phyloP scores from a whole-genome alignment of 352 stramenopile species.

The Phytophthora sojae region DNA sequence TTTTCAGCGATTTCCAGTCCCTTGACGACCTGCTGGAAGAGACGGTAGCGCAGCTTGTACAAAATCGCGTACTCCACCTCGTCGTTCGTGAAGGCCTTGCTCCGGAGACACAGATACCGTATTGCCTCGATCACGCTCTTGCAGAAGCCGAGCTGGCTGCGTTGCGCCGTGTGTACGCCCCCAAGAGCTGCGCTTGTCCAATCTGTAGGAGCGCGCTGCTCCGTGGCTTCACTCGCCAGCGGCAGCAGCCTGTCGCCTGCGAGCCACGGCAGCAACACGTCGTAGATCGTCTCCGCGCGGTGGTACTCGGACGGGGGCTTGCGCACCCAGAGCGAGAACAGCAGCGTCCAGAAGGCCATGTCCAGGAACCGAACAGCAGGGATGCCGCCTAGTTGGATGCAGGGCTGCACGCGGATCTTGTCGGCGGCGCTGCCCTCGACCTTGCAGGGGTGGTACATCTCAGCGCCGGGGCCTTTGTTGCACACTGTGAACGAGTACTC shows the following conservation, averaged over 20 bases:
- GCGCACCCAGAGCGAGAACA: constrained; percentile 89
- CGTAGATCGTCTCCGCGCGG: constrained; percentile 88
- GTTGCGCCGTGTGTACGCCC: constrained; percentile 65
- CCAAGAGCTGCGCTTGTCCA: constrained; percentile 47
- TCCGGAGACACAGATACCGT: constrained; percentile 71
- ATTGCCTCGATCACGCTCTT: constrained; percentile 86
- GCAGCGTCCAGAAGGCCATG: constrained; percentile 85
- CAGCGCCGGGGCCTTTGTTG: constrained; percentile 87
- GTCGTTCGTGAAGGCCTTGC: constrained; percentile 55
- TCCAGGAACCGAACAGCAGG: constrained; percentile 73
- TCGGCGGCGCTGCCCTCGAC: constrained; percentile 19
- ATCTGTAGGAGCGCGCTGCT: constrained; percentile 26
- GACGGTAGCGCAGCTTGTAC: constrained; percentile 74
- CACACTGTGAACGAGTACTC: constrained; percentile 87
- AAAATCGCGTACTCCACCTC: constrained; percentile 79
- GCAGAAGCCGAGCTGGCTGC: constrained; percentile 80
- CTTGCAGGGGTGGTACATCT: constrained; percentile 81
- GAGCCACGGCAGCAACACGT: constrained; percentile 90
- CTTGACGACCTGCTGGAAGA: constrained; percentile 63
- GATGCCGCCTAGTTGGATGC: constrained; percentile 73
- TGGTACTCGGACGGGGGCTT: constrained; percentile 89
- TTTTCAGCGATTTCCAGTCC: constrained; percentile 66
- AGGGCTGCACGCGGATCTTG: constrained; percentile 86
- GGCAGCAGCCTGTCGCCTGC: constrained; percentile 77
- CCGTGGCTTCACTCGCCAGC: constrained; percentile 48